Base-by-base conservation (phyloP, 2,329 filamentous ascomycete genomes). In the Fusarium heterosporum region DNA sequence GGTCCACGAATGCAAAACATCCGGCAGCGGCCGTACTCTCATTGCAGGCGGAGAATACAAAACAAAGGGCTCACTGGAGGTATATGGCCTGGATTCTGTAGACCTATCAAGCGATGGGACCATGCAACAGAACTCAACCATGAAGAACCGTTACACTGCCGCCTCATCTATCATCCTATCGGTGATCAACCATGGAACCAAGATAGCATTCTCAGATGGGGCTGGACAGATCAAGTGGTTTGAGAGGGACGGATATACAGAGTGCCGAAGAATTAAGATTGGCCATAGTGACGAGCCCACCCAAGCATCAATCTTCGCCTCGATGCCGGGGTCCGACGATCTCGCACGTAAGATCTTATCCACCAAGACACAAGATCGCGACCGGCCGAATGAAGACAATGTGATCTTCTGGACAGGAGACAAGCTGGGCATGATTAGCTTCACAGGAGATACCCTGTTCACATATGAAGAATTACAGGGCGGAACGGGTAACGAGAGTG, bases 41-140 rank as follows among this genome's bases (percentile, higher is more conserved):
- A 86, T 97, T 50, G 92, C 93, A 4, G 92, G 91, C 38, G 95
- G 94, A 7, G 92, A 95, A 74, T 97, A 97, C 80, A 96, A 96
- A 71, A 93, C 91, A 30, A 94, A 96, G 76, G 95, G 95, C 1
- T 94, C 91, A 0, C 82, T 98, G 3, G 95, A 98, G 74, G 80
- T 97, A n/a, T 97, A 97, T 76, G 88, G 89, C 14, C 79, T 93
- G 25, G 78, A 68, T 40, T 74, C 68, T 41, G 73, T 54, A 60
- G 72, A 65, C 22, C 69, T 71, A n/a, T 64, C 72, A 64, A 75
- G 50, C 36, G 75, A 61, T 57, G 71, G 53, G 55, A 67, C 49
- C 51, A 64, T 72, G 50, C 55, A 71, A 43, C 80, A 82, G 43
- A 82, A 83, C 49, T 85, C 84, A 22, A 79, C 81, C 13, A 87